Conservation (phyloP, 108 stramenopile species). For the Epithemia pelagica region DNA sequence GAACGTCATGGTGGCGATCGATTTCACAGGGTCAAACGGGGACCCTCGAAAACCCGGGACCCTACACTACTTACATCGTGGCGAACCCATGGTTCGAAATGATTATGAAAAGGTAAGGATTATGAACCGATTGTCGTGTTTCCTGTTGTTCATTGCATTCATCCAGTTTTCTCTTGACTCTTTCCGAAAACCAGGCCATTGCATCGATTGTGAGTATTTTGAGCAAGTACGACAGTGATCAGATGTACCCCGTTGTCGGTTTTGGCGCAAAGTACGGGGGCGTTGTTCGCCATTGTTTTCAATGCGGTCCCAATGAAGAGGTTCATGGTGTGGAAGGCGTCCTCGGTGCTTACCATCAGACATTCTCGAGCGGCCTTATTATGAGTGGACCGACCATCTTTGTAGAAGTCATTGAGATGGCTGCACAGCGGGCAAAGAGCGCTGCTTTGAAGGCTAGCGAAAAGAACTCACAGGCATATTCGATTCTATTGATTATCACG, state of each 20-base stretch:
- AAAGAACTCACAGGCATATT: conserved; percentile 49
- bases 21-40: conserved; percentile 91
- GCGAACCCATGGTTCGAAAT: conserved; percentile 34
- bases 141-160: no score
- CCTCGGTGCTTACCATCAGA: conserved; percentile 53
- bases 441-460: conserved; percentile 27
- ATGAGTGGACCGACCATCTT: conserved; percentile 84
- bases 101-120: conserved; percentile 50
- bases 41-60: conserved; percentile 72
- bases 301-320: conserved; percentile 43
- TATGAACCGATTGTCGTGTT: not conserved
- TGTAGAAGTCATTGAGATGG: conserved; percentile 66
- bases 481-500: conserved; percentile 79
- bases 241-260: conserved; percentile 75
- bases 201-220: conserved; percentile 50
- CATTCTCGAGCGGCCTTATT: conserved; percentile 49
- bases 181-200: conserved; percentile 53
- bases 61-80: conserved; percentile 51
- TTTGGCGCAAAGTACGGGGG: conserved; percentile 89
- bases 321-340: conserved; percentile 69
- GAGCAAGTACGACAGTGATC: conserved; percentile 75
- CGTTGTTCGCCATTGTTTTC: conserved; percentile 66
- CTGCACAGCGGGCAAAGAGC: conserved; percentile 47
- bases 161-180: no score
- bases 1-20: conserved; percentile 71